These are phyloP conservation scores for Penicillium salamii DNA, from an alignment of 495 filamentous ascomycete genomes.

Conservation along the genomic window DNA sequence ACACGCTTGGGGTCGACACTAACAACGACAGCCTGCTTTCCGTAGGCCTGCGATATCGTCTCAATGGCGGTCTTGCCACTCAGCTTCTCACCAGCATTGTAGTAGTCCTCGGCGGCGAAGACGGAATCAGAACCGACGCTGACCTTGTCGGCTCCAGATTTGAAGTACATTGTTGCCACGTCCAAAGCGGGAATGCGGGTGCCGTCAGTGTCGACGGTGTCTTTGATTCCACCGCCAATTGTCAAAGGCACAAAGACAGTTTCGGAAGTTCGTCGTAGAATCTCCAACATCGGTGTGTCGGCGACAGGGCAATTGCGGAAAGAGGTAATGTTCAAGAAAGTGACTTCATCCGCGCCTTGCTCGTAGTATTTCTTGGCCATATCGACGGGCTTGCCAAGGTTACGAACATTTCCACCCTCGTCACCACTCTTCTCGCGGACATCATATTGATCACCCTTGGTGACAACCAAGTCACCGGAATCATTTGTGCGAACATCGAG, in stretches of 20 bases:
- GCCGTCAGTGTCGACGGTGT: slow-evolving; percentile 87
- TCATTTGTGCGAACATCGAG: slow-evolving; percentile 97
- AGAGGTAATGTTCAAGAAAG: slow-evolving; percentile 96
- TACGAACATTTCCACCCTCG: slow-evolving; percentile 74
- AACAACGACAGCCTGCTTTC: slow-evolving; percentile 94
- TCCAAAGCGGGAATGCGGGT: slow-evolving; percentile 81
- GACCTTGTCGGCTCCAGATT: slow-evolving; percentile 97
- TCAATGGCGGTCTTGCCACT: slow-evolving; percentile 88
- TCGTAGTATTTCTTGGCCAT: slow-evolving; percentile 94
- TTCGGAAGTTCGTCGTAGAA: slow-evolving; percentile 78
- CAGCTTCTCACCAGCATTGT: slow-evolving; percentile 60
- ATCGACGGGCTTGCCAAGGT: slow-evolving; percentile 93
- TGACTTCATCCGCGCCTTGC: slow-evolving; percentile 94
- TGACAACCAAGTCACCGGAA: slow-evolving; percentile 90
- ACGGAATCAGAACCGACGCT: slow-evolving; percentile 97
- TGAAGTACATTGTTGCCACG: slow-evolving; percentile 96
- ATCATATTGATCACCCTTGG: slow-evolving; percentile 98
- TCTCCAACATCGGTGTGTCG: slow-evolving; percentile 94
- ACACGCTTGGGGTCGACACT: slow-evolving; percentile 91
- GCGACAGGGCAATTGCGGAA: slow-evolving; percentile 91
- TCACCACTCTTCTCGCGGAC: slow-evolving; percentile 82
- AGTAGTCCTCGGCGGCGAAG: slow-evolving; percentile 85
- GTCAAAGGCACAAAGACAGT: slow-evolving; percentile 98
- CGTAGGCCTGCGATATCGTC: slow-evolving; percentile 88
- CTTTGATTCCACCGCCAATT: slow-evolving; percentile 90